phyloP scores from a whole-genome alignment of 164 flowering plant species.

The Tetrastigma voinierianum region DNA sequence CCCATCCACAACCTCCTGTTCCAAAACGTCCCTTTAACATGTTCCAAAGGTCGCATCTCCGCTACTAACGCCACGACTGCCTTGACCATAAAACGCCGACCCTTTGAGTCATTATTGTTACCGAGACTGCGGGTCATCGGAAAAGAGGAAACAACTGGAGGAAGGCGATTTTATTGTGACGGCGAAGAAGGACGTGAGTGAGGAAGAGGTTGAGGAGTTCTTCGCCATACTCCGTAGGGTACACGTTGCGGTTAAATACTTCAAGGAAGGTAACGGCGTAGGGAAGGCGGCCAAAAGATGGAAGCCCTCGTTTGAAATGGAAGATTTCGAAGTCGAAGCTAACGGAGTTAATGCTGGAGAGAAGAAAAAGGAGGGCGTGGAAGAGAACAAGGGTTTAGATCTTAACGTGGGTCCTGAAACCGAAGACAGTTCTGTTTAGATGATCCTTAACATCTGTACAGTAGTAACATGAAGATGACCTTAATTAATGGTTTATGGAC shows the following conservation, averaged over 20 bases:
- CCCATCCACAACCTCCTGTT: too few relatives aligned
- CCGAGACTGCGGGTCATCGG: neutral
- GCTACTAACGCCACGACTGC: too few relatives aligned
- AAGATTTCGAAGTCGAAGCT: slow-evolving; percentile 1
- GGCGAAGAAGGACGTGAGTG: slow-evolving; percentile 11
- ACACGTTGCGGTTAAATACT: slow-evolving; percentile 25
- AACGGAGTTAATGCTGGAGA: neutral
- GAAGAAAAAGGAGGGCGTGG: slow-evolving; percentile 1
- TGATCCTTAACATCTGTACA: too few relatives aligned
- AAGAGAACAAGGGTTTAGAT: slow-evolving; percentile 14
- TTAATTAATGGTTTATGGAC: too few relatives aligned
- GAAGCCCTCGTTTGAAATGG: slow-evolving; percentile 6
- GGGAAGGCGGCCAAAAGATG: slow-evolving; percentile 2
- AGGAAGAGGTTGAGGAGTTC: slow-evolving; percentile 45
- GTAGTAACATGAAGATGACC: too few relatives aligned
- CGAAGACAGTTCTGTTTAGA: neutral
- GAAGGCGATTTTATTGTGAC: slow-evolving; percentile 1
- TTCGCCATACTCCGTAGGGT: slow-evolving; percentile 30
- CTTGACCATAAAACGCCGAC: too few relatives aligned
- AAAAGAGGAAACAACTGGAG: slow-evolving; percentile 2
- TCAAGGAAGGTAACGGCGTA: slow-evolving; percentile 10
- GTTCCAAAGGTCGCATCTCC: too few relatives aligned
- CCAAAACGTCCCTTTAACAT: too few relatives aligned
- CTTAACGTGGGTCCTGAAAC: slow-evolving; percentile 15
- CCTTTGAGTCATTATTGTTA: too few relatives aligned